Evolutionary conservation across 1,284 basidiomycete species (phyloP), one percentile per base, ranked within the genome.

Genomic region (Apiotrichum laibachii): DNA sequence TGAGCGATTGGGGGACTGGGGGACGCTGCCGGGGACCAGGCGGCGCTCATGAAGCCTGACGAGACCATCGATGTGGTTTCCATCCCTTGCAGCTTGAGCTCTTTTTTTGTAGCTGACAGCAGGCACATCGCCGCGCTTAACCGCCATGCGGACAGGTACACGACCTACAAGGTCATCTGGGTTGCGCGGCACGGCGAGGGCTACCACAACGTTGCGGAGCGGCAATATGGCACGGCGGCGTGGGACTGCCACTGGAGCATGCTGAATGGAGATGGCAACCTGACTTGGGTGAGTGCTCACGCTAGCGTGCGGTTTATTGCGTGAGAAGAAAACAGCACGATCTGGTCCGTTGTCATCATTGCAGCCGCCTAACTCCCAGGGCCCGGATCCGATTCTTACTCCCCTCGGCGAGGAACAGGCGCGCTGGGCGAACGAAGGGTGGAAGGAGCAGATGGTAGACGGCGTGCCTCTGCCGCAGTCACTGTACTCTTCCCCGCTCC

Each of bases 121-220:
- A 67, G 64, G 16, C 34, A 60, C 26, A 61, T 77, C 53, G 43
- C 60, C 13, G 37, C 59, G 31, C 62, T 77, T 11, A 74, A 77
- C 59, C 26, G 42, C 0, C 42, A 64, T 1, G 64, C 68, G 5
- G 71, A 72, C 46, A 50, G 50, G 5, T 39, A 63, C 19, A 76
- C 73, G 19, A 55, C 60, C 10, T 76, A 76, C 67, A 77, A 76
- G 62, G 64, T 79, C 15, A 50, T 79, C 37, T 79, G 63, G 62
- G 51, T 77, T n/a, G 75, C 73, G 16, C 61, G 78, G 37, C 78
- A 79, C 50, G 77, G 77, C 1, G 62, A 79, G 66, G 78, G 77
- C 0, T 74, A 63, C 42, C 75, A 64, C 53, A 66, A 65, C 46
- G 49, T 63, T 39, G 77, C 72, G 0, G 73, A 79, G 63, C 43